These are phyloP conservation scores for Xylaria intraflava DNA, from an alignment of 495 filamentous ascomycete genomes.

Conservation along the genomic window DNA sequence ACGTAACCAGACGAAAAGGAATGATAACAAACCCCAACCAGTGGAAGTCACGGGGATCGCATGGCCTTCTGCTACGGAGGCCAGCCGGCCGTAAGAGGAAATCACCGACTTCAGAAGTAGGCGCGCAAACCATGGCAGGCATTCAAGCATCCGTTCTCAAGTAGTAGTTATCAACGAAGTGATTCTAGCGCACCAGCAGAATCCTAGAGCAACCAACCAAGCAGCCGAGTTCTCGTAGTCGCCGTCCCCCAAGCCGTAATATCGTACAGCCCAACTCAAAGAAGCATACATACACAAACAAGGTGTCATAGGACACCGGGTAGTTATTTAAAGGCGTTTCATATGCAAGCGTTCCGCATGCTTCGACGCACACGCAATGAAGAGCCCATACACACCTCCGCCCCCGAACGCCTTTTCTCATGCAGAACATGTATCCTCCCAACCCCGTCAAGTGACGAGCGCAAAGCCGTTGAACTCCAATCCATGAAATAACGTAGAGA, in stretches of 20 bases:
- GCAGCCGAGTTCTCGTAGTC: too few species aligned
- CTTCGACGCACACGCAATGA: neutral
- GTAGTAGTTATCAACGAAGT: neutral
- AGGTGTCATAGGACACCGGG: neutral
- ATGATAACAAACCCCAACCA: too few species aligned
- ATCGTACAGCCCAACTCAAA: conserved; percentile 5
- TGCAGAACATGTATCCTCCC: conserved; percentile 4
- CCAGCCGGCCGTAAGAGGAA: neutral
- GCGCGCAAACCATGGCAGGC: neutral
- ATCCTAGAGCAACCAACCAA: neutral
- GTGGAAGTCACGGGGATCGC: too few species aligned
- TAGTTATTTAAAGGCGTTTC: conserved; percentile 1
- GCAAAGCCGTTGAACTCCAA: conserved; percentile 10
- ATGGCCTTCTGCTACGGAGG: neutral
- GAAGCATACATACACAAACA: neutral
- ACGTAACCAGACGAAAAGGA: too few species aligned
- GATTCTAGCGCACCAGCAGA: neutral
- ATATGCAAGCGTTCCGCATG: conserved; percentile 3
- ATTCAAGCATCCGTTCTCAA: neutral
- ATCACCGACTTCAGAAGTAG: neutral
- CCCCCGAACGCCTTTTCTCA: conserved; percentile 10
- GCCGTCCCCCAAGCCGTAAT: neutral
- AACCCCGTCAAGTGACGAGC: conserved; percentile 6
- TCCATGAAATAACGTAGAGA: conserved; percentile 1
- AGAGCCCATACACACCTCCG: neutral